These are phyloP conservation scores for Sextonia rubra DNA, from an alignment of 164 flowering plant species.

Conservation along the genomic window DNA sequence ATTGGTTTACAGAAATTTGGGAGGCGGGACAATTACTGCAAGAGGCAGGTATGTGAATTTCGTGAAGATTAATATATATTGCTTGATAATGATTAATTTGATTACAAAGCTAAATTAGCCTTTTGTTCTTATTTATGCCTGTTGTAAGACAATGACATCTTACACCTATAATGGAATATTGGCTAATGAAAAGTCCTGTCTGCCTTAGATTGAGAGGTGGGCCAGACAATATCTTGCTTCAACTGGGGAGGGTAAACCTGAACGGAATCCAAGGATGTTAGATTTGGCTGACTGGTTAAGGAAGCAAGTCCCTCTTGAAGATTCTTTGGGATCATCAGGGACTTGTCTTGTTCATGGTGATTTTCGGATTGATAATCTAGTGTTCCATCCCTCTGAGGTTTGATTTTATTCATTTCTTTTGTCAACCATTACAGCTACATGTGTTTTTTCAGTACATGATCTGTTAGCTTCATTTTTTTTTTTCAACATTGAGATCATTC, in stretches of 20 bases:
- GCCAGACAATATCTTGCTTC: constrained; percentile 82
- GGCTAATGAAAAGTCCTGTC: background rate
- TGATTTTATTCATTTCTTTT: constrained; percentile 15
- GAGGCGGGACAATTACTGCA: constrained; percentile 67
- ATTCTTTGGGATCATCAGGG: constrained; percentile 63
- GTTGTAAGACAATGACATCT: background rate
- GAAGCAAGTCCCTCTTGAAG: constrained; percentile 72
- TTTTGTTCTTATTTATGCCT: background rate
- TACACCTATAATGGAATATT: background rate
- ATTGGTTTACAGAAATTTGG: constrained; percentile 78
- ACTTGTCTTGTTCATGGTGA: constrained; percentile 94
- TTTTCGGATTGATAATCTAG: constrained; percentile 86
- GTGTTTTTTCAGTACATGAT: background rate
- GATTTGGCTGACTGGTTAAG: constrained; percentile 69
- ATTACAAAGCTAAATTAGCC: background rate
- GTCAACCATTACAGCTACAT: background rate
- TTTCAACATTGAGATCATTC: background rate
- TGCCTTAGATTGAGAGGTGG: constrained; percentile 87
- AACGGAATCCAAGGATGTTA: constrained; percentile 80
- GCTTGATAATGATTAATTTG: background rate
- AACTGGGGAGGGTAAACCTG: constrained; percentile 79
- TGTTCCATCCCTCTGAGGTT: constrained; percentile 93
- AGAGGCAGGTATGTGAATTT: constrained; percentile 60
- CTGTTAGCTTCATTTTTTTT: background rate
- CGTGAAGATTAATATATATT: background rate